Base-by-base conservation (phyloP, 2,329 filamentous ascomycete genomes). In the Periconia sp. region DNA sequence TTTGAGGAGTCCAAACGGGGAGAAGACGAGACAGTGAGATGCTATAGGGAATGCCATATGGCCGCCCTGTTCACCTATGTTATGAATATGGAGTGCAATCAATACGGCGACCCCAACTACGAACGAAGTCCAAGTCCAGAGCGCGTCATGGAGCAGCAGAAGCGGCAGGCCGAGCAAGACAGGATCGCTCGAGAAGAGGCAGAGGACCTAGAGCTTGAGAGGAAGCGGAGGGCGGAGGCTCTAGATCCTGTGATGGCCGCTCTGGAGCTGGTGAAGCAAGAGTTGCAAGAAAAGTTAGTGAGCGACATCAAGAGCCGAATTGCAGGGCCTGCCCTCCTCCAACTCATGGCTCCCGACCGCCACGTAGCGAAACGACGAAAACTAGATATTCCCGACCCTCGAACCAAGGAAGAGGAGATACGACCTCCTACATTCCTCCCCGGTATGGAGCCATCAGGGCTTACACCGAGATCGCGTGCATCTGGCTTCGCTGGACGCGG, bases 171-270 rank as follows among this genome's bases (percentile, higher is more conserved):
- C 26, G 86, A 92, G 48, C 78, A 79, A 42, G 83, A 86, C 43
- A 82, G 84, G 43, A 73, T 83, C 31, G 82, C 82, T 40, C 83
- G 81, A 34, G 89, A 96, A 61, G 86, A 90, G 30, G 88, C 89
- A 50, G 81, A 85, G 35, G 92, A 96, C 63, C 65, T 92, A 6
- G 91, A 96, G 63, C 88, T 94, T 55, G 92, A 97, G 68, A 96
- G 94, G 74, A 86, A 84, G 62, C 87, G 92, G 57, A 80, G 92
- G 38, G 92, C 92, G 13, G 86, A 87, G 61, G 87, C 95, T 65
- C 83, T 96, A 52, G 92, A 99, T 68, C 92, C 94, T n/a, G 89
- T 92, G 4, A 74, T 78, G 35, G 92, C 95, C 63, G 92, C 94
- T 23, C 78, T 91, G 26, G 85, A 92, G 48, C 81, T 88, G 31